phyloP scores from a whole-genome alignment of 371 early-diverging fungal genomes.

The Circinella umbellata region DNA sequence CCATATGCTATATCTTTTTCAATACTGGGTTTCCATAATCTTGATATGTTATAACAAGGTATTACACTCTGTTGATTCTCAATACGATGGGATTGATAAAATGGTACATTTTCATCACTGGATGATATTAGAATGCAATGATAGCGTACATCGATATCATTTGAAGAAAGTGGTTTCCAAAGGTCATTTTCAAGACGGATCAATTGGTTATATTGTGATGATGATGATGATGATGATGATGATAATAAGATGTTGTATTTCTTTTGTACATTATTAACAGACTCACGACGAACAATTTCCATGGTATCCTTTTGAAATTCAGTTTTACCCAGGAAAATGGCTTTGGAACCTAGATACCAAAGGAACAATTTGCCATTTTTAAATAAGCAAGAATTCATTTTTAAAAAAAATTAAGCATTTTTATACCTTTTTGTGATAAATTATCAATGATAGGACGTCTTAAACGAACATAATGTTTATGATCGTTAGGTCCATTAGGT shows the following conservation, averaged over 20 bases:
- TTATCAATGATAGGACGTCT: not conserved
- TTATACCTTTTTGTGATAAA: not conserved
- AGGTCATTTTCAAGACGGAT: no score
- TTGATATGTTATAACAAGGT: not conserved
- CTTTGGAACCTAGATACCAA: not conserved
- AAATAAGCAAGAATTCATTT: not conserved
- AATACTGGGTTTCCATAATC: not conserved
- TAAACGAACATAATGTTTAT: not conserved
- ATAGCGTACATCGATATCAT: not conserved
- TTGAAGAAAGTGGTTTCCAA: no score
- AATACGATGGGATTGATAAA: not conserved
- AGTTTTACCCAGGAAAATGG: not conserved
- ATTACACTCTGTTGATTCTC: not conserved
- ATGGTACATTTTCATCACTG: not conserved
- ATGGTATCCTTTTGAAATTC: slow-evolving; percentile 6
- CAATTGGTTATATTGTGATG: not conserved
- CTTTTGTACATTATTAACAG: not conserved
- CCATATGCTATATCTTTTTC: not conserved
- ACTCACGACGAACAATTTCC: not conserved
- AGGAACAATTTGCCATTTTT: no score
- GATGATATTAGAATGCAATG: not conserved
- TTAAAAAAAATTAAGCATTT: not conserved
- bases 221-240: not conserved
- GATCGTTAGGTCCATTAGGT: not conserved
- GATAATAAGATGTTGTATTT: not conserved